These are phyloP conservation scores for Canna indica DNA, from an alignment of 176 grass and related monocot species.

Conservation along the genomic window DNA sequence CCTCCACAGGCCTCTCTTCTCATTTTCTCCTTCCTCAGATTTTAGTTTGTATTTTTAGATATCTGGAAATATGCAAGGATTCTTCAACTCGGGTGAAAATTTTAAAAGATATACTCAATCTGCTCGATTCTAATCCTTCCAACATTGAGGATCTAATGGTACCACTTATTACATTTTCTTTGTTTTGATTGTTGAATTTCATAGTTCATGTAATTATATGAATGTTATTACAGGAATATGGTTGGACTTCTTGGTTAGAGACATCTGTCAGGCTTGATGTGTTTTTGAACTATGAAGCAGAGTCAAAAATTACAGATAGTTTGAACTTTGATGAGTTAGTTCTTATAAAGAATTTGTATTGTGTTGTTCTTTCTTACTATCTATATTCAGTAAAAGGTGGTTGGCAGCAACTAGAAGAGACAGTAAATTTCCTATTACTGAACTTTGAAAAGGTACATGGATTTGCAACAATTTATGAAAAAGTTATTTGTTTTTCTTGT, in stretches of 20 bases:
- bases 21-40: slow-evolving; percentile 91
- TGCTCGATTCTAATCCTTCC: slow-evolving; percentile 78
- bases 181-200: not conserved
- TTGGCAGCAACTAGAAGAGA: slow-evolving; percentile 89
- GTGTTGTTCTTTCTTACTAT: slow-evolving; percentile 64
- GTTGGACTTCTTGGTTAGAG: slow-evolving; percentile 19
- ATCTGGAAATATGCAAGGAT: slow-evolving; percentile 81
- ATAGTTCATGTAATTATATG: not conserved
- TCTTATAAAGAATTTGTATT: slow-evolving; percentile 78
- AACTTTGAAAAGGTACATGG: slow-evolving; percentile 1
- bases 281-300: slow-evolving; percentile 2
- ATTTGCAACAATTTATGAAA: not conserved
- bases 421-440: slow-evolving; percentile 58
- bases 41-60: slow-evolving; percentile 84
- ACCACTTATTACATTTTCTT: slow-evolving; percentile 11
- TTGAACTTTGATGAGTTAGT: slow-evolving; percentile 53
- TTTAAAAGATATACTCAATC: slow-evolving; percentile 67
- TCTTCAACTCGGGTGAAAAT: slow-evolving; percentile 65
- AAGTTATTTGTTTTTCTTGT: not conserved
- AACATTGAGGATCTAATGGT: slow-evolving; percentile 93
- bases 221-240: slow-evolving; percentile 17
- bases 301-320: slow-evolving; percentile 2
- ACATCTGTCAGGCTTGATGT: slow-evolving; percentile 21
- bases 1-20: slow-evolving; percentile 37
- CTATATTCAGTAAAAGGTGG: slow-evolving; percentile 85